phyloP scores from a whole-genome alignment of 169 alveolate genomes.

The Blepharisma undulans region DNA sequence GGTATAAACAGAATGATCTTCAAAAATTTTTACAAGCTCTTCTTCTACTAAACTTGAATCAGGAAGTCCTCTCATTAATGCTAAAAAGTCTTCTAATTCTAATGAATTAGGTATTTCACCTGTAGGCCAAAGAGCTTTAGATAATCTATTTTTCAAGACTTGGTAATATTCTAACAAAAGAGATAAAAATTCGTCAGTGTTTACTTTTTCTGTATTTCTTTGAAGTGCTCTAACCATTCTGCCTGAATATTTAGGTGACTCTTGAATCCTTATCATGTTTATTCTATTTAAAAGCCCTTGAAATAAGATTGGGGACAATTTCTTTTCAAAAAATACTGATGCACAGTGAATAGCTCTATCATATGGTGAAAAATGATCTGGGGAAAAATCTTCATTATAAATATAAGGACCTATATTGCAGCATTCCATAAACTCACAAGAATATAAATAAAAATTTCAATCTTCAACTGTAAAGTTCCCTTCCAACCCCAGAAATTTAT shows the following conservation, averaged over 20 bases:
- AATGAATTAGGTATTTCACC: background rate
- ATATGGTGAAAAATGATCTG: background rate
- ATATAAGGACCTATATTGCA: background rate
- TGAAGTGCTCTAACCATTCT: background rate
- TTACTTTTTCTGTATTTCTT: background rate
- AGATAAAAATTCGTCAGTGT: background rate
- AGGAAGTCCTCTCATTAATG: background rate
- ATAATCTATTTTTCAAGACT: background rate
- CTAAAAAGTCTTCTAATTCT: background rate
- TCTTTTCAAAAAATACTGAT: background rate
- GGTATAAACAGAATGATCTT: background rate
- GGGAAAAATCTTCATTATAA: background rate
- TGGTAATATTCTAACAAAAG: background rate
- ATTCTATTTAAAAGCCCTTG: background rate
- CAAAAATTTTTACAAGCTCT: background rate
- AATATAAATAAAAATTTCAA: conserved; percentile 22
- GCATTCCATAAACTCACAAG: background rate
- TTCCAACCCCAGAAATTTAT: background rate
- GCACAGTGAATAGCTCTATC: background rate
- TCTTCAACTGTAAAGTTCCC: background rate
- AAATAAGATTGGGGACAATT: background rate
- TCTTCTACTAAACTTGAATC: background rate
- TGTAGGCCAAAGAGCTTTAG: background rate
- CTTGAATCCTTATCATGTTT: background rate
- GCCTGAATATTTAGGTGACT: background rate